Evolutionary conservation across 2,329 filamentous ascomycete species (phyloP).

Genomic region (Colletotrichum euphorbiae): DNA sequence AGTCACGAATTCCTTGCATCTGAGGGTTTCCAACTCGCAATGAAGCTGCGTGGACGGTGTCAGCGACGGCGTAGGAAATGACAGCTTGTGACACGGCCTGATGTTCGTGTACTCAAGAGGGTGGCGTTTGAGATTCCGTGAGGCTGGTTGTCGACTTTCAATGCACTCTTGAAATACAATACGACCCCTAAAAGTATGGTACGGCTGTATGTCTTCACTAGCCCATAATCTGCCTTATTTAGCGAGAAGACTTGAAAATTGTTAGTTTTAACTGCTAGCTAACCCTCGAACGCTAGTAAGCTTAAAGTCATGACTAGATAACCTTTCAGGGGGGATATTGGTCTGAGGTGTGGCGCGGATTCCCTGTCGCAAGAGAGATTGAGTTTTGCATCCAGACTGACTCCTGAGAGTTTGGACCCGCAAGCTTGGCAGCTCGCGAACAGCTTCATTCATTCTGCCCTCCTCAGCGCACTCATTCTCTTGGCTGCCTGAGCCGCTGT

Average conservation of each 20-base stretch:
- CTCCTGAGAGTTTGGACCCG: constrained; percentile 1
- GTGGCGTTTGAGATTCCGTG: background rate
- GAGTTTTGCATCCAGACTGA: background rate
- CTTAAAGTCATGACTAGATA: too few species aligned
- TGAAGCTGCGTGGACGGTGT: background rate
- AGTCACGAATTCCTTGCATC: too few species aligned
- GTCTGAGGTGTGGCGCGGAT: background rate
- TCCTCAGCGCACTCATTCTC: too few species aligned
- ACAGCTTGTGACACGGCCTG: constrained; percentile 1
- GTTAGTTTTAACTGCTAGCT: too few species aligned
- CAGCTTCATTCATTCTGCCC: background rate
- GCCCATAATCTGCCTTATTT: too few species aligned
- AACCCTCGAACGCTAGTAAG: too few species aligned
- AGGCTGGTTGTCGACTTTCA: background rate
- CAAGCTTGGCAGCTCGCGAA: background rate
- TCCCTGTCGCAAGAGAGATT: background rate
- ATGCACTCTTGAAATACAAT: background rate
- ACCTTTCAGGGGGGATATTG: too few species aligned
- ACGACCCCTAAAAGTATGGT: too few species aligned
- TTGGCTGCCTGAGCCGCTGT: too few species aligned
- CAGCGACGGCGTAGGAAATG: background rate
- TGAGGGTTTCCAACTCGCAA: too few species aligned
- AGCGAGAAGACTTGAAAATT: too few species aligned
- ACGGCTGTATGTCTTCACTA: too few species aligned
- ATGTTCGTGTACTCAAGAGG: background rate